Base-by-base conservation (phyloP, 1,284 basidiomycete species). In the Pholiota adiposa region DNA sequence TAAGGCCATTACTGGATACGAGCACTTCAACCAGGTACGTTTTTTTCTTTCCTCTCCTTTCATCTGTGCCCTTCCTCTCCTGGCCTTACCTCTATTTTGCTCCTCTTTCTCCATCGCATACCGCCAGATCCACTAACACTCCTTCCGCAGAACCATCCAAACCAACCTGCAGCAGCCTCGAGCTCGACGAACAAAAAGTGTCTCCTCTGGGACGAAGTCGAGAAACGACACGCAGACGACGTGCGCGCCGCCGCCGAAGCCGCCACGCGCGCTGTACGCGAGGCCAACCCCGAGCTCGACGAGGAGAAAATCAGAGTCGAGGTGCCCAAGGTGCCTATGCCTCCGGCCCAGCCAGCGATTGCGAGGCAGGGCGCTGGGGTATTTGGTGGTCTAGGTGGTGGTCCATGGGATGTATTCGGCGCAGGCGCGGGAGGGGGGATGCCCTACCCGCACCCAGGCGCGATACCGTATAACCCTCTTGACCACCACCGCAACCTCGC, bases 11-110 rank as follows among this genome's bases (percentile, higher is more conserved):
- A 74, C 60, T 1, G 90, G 92, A 0, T 95, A 95, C 69, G 86
- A 90, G 0, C 93, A 96, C 69, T 95, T 95, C 68, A 74, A 85
- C 53, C 79, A 86, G 52, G 83, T 83, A 63, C 43, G 79, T 51
- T 31, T 53, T 51, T 74, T 40, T 27, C 56, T 64, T 41, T 40
- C 48, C 9, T 6, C 14, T 25, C 27, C 18, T 19, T 34, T 38
- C 25, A 19, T 3, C 44, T 41, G 12, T n/a, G 4, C 31, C 6
- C 40, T 51, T 33, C 31, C 31, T 12, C 4, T 38, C 36, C 9
- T 38, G 9, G 4, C 36, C 4, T 16, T 38, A 38, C 14, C 14
- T 38, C 36, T n/a, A 6, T 33, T 33, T 33, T 12, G 31, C 6
- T 33, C 31, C 12, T 5, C 31, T 12, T 33, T 5, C 31, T 33